Base-by-base conservation (phyloP, 2,329 filamentous ascomycete genomes). In the Talaromyces sp. region DNA sequence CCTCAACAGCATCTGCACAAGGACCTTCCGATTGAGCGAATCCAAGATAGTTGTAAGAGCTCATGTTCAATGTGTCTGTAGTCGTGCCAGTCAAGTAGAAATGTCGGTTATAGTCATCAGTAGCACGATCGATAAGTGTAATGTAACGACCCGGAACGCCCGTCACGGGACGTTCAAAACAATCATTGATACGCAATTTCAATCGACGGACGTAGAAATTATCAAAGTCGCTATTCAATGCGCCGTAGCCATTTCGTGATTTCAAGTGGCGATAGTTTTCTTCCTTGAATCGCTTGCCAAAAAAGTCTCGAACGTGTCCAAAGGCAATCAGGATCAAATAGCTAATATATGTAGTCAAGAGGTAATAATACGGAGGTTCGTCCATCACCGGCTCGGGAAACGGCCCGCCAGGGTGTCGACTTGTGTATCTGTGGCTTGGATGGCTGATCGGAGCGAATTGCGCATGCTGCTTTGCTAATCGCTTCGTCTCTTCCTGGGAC, bases 11-110 rank as follows among this genome's bases (percentile, higher is more conserved):
- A 76, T 98, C 94, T 56, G 95, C 95, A 75, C 95, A 99, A 47
- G 95, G 94, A 11, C 95, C 95, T 70, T 98, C 93, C 0, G 95
- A 97, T 78, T 99, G 95, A 60, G 95, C 95, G 73, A 99, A 99
- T 50, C 95, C 95, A 27, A 99, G 90, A 76, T 99, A 99, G 80
- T 99, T 99, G 85, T 99, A 99, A 1, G 95, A 99, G 82, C 94
- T 97, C 90, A 99, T 90, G 81, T 99, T 99, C 72, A 99, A 83
- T 0, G 95, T 98, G 79, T 99, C 92, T 1, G 94, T 98, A 66
- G 87, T 90, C 57, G 92, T 96, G 65, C 95, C 95, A 1, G 91
- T 93, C 78, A 93, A 89, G 75, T 91, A 87, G 83, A 97, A 99
- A 66, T 90, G 89, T 73, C 90, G 86, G 81, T 99, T 99, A 83